phyloP scores from a whole-genome alignment of 1,284 basidiomycete species.

The Rhodotorula glutinis region DNA sequence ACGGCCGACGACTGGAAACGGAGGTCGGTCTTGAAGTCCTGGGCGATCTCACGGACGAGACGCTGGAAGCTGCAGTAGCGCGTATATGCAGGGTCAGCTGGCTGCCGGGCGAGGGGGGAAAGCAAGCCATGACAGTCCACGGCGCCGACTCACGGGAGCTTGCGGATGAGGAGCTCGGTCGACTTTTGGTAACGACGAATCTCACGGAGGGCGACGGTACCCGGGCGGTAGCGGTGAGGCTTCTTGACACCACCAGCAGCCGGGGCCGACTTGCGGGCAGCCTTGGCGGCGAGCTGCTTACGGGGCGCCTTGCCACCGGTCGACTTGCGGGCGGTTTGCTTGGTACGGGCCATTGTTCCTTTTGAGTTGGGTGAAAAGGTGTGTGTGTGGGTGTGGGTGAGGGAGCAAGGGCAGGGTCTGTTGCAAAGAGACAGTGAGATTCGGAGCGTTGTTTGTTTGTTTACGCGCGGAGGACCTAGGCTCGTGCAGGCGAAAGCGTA shows the following conservation, averaged over 20 bases:
- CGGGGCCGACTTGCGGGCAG: conserved; percentile 54
- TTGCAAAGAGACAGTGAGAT: neutral
- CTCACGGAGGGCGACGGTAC: conserved; percentile 58
- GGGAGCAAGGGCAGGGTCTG: neutral
- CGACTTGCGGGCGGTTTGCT: conserved; percentile 62
- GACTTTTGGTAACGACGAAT: conserved; percentile 58
- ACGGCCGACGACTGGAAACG: conserved; percentile 47
- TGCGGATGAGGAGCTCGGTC: conserved; percentile 55
- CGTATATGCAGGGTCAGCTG: neutral
- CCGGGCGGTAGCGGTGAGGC: conserved; percentile 60
- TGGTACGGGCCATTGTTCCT: conserved; percentile 49
- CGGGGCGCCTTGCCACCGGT: conserved; percentile 50
- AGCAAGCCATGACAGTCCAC: neutral
- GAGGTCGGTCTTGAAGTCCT: conserved; percentile 47
- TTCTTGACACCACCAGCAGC: conserved; percentile 60
- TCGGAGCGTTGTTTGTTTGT: neutral
- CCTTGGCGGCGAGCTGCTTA: conserved; percentile 57
- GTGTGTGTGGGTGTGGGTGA: neutral
- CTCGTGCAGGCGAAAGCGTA: neutral
- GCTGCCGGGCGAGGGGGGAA: neutral
- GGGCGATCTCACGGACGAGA: conserved; percentile 45
- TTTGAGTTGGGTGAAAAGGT: too few relatives aligned
- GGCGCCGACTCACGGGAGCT: conserved; percentile 46
- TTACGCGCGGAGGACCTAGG: neutral
- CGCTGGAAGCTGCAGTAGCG: conserved; percentile 41